These are phyloP conservation scores for Penicillium desertorum DNA, from an alignment of 495 filamentous ascomycete genomes.

Conservation along the genomic window DNA sequence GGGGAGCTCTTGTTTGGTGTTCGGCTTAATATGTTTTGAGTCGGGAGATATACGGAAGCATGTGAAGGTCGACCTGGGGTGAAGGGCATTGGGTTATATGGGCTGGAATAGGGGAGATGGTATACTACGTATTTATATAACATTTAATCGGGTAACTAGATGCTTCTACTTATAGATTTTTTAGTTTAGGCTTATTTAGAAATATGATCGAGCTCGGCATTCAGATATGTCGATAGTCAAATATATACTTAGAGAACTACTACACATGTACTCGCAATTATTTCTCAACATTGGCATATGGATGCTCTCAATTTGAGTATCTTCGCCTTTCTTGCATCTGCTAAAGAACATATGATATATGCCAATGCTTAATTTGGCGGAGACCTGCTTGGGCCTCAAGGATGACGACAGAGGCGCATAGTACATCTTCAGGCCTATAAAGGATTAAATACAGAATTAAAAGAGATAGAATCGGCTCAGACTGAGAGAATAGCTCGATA, in stretches of 20 bases:
- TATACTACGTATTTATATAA: not conserved
- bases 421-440: conserved; percentile 1
- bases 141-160: not conserved
- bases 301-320: not conserved
- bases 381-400: conserved; percentile 11
- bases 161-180: not conserved
- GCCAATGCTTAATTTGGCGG: conserved; percentile 11
- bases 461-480: not conserved
- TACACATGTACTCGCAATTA: not conserved
- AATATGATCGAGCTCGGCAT: not conserved
- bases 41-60: conserved; percentile 24
- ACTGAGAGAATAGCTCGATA: not conserved
- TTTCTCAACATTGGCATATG: not conserved
- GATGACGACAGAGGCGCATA: conserved; percentile 32
- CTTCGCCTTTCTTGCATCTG: not conserved
- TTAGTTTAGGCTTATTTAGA: not conserved
- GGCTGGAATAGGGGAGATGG: not conserved
- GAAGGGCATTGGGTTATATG: not conserved
- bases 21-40: conserved; percentile 10
- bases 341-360: not conserved
- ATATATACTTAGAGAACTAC: not conserved
- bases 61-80: conserved; percentile 21
- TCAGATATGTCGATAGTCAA: not conserved
- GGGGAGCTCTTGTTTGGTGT: conserved; percentile 3
- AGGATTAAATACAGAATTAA: not conserved